Base-by-base conservation (phyloP, 2,329 filamentous ascomycete species). In the Tolypocladium sp. region DNA sequence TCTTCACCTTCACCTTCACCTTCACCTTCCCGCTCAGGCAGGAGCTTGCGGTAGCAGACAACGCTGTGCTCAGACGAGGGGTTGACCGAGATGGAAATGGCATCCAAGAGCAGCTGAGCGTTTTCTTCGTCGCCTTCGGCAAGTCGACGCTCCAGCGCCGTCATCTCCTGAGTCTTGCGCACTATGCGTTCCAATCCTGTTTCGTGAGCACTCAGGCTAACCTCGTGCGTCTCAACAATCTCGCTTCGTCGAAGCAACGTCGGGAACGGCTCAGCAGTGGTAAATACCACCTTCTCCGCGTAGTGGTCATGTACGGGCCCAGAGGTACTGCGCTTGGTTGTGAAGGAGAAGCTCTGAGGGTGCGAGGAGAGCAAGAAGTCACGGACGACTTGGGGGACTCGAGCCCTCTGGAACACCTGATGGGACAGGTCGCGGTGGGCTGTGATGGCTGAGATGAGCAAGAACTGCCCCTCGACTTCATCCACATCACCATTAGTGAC, bases 161-260 rank as follows among this genome's bases (percentile, higher is more conserved):
- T 79, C 76, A 97, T 84, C 73, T 97, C 93, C 60, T 90, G 85
- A 1, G 93, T 96, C 77, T 97, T 97, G 60, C 92, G 86, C 66
- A 91, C 88, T 38, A 94, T 93, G 20, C 93, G 87, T 71, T 97
- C 93, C 61, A 97, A 79, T 0, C 89, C 93, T n/a, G 91, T 92
- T 73, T 97, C 89, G 60, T 94, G 79, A 8, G 92, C 86, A 38
- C 82, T 83, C 33, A 97, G 78, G 13, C 80, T 80, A 22, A 91
- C 72, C 55, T 88, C 86, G 22, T 87, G 82, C 1, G 83, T 79
- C 8, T 84, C 78, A 17, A 95, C 76, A 61, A 97, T 89, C 74
- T 97, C 92, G 66, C 91, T 96, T 58, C 92, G 85, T 38, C 91
- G 85, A 33, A 97, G 77, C 55, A 97, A 95, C 1, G 92, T 97